A percentile compares a stretch with the other conserved stretches of the same genome.
Conservation (phyloP, 2,329 filamentous ascomycete species). For the Rutstroemia sp. region DNA sequence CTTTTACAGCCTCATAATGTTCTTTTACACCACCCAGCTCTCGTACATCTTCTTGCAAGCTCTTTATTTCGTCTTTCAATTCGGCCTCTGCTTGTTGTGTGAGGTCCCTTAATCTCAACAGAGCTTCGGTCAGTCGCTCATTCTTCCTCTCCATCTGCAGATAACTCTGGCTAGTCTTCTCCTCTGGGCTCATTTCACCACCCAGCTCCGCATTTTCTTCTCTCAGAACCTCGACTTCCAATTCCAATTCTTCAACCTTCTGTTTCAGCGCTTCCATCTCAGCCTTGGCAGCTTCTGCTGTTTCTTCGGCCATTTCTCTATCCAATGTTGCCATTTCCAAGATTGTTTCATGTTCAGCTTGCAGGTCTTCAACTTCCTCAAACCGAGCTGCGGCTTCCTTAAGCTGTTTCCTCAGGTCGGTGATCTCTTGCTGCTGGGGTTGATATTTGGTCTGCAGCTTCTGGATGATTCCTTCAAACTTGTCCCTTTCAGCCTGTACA, state of each 20-base stretch:
- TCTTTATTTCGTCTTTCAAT: slow-evolving; percentile 65
- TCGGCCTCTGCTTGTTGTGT: slow-evolving; percentile 80
- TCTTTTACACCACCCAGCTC: slow-evolving; percentile 61
- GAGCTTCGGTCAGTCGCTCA: slow-evolving; percentile 76
- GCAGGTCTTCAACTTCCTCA: slow-evolving; percentile 61
- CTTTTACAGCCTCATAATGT: slow-evolving; percentile 62
- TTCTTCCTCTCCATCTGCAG: slow-evolving; percentile 87
- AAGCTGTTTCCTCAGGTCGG: slow-evolving; percentile 66
- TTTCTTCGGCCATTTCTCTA: slow-evolving; percentile 94
- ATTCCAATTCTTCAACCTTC: slow-evolving; percentile 73
- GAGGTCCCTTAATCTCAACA: slow-evolving; percentile 78
- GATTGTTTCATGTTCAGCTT: slow-evolving; percentile 77
- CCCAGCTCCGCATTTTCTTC: slow-evolving; percentile 83
- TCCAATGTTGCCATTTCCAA: slow-evolving; percentile 85
- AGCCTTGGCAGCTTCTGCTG: slow-evolving; percentile 70
- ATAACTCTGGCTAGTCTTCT: slow-evolving; percentile 80
- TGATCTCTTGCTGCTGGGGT: slow-evolving; percentile 72
- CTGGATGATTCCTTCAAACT: slow-evolving; percentile 77
- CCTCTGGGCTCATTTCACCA: slow-evolving; percentile 80
- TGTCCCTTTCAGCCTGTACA: slow-evolving; percentile 67
- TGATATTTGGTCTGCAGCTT: slow-evolving; percentile 88
- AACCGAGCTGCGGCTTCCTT: slow-evolving; percentile 68
- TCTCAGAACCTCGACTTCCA: slow-evolving; percentile 79
- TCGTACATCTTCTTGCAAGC: slow-evolving; percentile 64
- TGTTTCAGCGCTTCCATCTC: slow-evolving; percentile 72